Base-by-base conservation (phyloP, 805 yeast species). In the Myxozyma mucilagina region DNA sequence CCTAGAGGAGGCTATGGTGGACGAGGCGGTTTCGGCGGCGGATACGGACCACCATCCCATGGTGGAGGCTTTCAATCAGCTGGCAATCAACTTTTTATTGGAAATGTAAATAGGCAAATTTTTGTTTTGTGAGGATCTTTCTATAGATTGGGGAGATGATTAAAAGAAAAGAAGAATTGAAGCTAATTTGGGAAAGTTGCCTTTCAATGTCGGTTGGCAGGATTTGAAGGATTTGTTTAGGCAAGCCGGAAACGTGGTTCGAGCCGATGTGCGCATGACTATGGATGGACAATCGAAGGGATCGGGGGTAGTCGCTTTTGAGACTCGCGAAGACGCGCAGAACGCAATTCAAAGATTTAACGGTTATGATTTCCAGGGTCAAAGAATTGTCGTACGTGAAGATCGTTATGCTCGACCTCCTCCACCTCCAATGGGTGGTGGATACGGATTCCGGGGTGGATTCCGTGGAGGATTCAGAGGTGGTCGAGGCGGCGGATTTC, bases 161-260 rank as follows among this genome's bases (percentile, higher is more conserved):
- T 38, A 38, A 38, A 38, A 13, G 47, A 53, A 29, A 16, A n/a
- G 20, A 31, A 32, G 34, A n/a, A 14, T 31, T 49, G 48, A 51
- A 36, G 56, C 59, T 61, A 51, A 57, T 56, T 72, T 56, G 79
- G 90, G 44, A 89, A 90, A 92, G 73, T 76, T 92, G 65, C 97
- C 98, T 18, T 90, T 81, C 76, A 81, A 87, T n/a, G 78, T 83
- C 45, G 84, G 82, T 66, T 89, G 97, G 96, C 90, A 87, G 72
- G 88, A 87, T 51, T 79, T 92, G 68, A 89, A 91, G 73, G 97
- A 91, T 71, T 76, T 91, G 69, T 89, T 92, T 81, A 82, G 88
- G 67, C 82, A 80, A 50, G 86, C 83, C 62, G 97, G 97, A 35
- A 81, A 78, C 54, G 89, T 92, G n/a, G 78, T 82, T 24, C 84